Base-by-base conservation (phyloP, 2,329 filamentous ascomycete species). In the Pleoardoris graminearum region DNA sequence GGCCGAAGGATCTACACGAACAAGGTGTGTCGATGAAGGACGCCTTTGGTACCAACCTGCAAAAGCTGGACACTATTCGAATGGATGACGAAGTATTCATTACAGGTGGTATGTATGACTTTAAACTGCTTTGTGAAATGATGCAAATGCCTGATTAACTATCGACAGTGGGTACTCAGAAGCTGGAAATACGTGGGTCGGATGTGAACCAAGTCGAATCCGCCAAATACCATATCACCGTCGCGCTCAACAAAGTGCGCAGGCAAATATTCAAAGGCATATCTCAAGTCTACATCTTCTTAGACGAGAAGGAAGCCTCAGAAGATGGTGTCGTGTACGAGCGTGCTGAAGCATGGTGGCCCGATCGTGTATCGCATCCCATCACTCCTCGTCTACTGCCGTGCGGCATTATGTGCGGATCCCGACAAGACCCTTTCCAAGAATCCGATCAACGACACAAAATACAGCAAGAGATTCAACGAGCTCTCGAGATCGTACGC, bases 51-150 rank as follows among this genome's bases (percentile, higher is more conserved):
- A 54, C 57, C 45, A 65, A 62, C 30, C 59, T 71, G 2, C 65
- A 68, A 52, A 54, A 37, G 4, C 48, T 74, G 2, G 61, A 73
- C 30, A 36, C 50, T 2, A 65, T 73, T 21, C 56, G 70, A 5
- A 63, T 57, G 33, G 50, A 58, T 6, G 55, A 67, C 16, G 51
- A 64, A 44, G 69, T 71, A 1, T 73, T 50, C 50, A 69, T 74
- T 25, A 16, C 19, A 29, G 14, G 17, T 32, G 16, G 41, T 44
- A 16, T 22, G 41, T 22, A 4, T 16, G 8, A 32, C 14, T 32
- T n/a, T 4, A 14, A 17, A 6, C 1, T 17, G 7, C 1, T 11
- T 32, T 12, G 17, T 19, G 14, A 14, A 54, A n/a, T n/a, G n/a
- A n/a, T n/a, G n/a, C n/a, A n/a, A 50, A 10, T 57, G 63, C 2